A percentile compares a stretch with the other conserved stretches of the same genome.
Conservation (phyloP, 1,139 yeast genomes). For the Cylindricascospora bacillispora region DNA sequence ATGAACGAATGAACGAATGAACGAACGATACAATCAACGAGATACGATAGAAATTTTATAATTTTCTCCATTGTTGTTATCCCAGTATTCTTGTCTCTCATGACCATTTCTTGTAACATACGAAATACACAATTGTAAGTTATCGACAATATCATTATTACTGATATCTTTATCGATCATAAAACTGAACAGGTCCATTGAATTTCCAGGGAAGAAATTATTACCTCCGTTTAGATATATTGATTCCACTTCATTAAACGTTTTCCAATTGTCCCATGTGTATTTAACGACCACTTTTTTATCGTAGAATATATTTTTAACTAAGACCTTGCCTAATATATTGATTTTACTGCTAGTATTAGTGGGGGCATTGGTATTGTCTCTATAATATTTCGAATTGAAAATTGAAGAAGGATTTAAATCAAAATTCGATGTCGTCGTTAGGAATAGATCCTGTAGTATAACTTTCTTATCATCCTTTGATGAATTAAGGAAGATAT, state of each 20-base stretch:
- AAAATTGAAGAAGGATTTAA: not conserved
- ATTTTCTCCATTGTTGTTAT: conserved; percentile 14
- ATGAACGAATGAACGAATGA: too few species aligned
- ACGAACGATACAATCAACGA: too few species aligned
- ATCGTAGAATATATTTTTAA: conserved; percentile 15
- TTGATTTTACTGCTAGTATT: conserved; percentile 2
- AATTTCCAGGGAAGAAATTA: conserved; percentile 12
- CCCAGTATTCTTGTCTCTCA: conserved; percentile 14
- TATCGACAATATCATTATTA: conserved; percentile 2
- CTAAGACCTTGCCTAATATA: conserved; percentile 14
- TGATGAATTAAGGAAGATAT: conserved; percentile 12
- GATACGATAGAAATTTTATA: conserved; percentile 10
- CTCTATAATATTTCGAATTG: conserved; percentile 1
- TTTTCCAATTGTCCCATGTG: conserved; percentile 15
- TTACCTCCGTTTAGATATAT: conserved; percentile 15
- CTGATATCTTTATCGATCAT: conserved; percentile 11
- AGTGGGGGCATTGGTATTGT: not conserved
- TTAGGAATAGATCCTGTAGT: conserved; percentile 13
- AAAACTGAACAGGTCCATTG: conserved; percentile 18
- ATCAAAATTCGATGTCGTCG: not conserved
- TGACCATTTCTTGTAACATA: conserved; percentile 11
- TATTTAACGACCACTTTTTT: conserved; percentile 14
- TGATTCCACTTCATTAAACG: conserved; percentile 14
- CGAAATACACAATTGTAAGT: conserved; percentile 13
- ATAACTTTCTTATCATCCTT: conserved; percentile 9